Percentiles rank a stretch among this genome's conserved stretches.
phyloP scores from a whole-genome alignment of 2,329 filamentous ascomycete genomes.

The Trichophyton benhamiae region DNA sequence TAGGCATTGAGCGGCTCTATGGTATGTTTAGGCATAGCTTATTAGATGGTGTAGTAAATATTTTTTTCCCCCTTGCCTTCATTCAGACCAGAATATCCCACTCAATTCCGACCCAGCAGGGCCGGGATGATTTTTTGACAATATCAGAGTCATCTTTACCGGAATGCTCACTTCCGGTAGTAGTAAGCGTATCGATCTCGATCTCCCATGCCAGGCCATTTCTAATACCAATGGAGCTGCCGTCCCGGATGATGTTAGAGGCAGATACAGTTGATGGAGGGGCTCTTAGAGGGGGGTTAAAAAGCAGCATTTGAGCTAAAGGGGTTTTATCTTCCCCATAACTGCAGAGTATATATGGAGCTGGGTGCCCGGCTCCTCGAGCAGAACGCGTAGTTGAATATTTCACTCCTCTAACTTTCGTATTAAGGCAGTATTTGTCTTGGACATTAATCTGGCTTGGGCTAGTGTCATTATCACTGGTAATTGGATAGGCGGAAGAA shows the following conservation, averaged over 20 bases:
- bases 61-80: not conserved
- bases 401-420: not conserved
- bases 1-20: not conserved
- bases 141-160: not conserved
- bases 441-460: not conserved
- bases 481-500: not conserved
- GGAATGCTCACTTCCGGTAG: not conserved
- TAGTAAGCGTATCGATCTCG: constrained; percentile 15
- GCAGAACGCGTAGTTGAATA: not conserved
- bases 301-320: constrained; percentile 7
- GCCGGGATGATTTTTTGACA: constrained; percentile 7
- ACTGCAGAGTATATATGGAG: constrained; percentile 1
- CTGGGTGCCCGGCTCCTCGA: constrained; percentile 8
- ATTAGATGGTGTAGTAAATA: not conserved
- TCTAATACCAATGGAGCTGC: constrained; percentile 20
- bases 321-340: not conserved
- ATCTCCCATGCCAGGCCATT: constrained; percentile 27
- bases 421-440: constrained; percentile 4
- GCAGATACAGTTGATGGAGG: not conserved
- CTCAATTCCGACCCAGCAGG: constrained; percentile 29
- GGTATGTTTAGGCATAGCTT: not conserved
- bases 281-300: constrained; percentile 6
- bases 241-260: not conserved
- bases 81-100: constrained; percentile 23
- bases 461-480: not conserved